Evolutionary conservation across 306 rosid genomes (phyloP).

Genomic region (Ammopiptanthus mongolicus): DNA sequence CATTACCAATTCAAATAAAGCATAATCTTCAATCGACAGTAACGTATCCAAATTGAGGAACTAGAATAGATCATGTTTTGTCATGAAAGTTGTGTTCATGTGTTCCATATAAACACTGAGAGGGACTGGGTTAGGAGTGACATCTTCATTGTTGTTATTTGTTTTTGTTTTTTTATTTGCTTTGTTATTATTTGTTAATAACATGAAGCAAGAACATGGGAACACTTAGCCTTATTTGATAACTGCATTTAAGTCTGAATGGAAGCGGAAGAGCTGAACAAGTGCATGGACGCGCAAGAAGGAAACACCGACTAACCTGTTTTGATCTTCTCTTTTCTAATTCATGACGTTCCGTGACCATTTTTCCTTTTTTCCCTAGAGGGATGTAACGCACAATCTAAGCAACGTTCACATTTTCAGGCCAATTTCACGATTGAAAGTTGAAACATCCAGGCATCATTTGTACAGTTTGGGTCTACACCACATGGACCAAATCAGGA

Average conservation of each 20-base stretch:
- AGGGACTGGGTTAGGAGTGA: background rate
- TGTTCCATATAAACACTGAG: background rate
- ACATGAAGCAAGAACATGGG: background rate
- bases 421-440: slow-evolving; percentile 6
- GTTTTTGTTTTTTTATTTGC: too few relatives aligned
- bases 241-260: background rate
- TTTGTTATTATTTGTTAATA: background rate
- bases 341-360: background rate
- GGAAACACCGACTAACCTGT: background rate
- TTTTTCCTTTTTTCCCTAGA: background rate
- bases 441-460: slow-evolving; percentile 10
- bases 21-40: background rate
- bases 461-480: slow-evolving; percentile 30
- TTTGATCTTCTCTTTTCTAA: background rate
- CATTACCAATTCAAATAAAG: background rate
- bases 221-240: background rate
- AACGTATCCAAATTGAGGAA: background rate
- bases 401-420: slow-evolving; percentile 3
- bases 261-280: background rate
- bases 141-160: background rate
- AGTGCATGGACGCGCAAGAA: background rate
- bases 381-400: slow-evolving; percentile 10
- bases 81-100: background rate
- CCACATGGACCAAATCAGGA: slow-evolving; percentile 31
- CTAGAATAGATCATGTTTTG: background rate